phyloP scores from a whole-genome alignment of 2,329 filamentous ascomycete species.

The Alternaria metachromatica region DNA sequence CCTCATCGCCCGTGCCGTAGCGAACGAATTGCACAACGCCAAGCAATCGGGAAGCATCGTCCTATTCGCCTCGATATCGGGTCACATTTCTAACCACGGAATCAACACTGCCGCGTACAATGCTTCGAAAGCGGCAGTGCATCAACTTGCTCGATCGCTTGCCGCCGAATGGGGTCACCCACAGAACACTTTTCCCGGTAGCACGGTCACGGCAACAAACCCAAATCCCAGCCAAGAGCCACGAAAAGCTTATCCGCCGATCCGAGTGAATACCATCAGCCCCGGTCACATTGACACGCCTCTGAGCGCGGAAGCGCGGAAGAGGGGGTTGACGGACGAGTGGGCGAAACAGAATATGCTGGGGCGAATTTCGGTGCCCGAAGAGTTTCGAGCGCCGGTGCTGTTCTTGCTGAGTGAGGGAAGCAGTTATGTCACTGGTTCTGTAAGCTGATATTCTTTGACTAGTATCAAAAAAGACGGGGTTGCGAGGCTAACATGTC shows the following conservation, averaged over 20 bases:
- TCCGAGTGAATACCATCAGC: slow-evolving; percentile 60
- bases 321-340: slow-evolving; percentile 37
- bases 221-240: slow-evolving; percentile 18
- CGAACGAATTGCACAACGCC: slow-evolving; percentile 39
- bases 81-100: slow-evolving; percentile 44
- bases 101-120: slow-evolving; percentile 59
- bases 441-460: slow-evolving; percentile 20
- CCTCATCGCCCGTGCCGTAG: slow-evolving; percentile 42
- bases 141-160: slow-evolving; percentile 59
- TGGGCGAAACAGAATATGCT: slow-evolving; percentile 47
- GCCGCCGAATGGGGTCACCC: slow-evolving; percentile 57
- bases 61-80: slow-evolving; percentile 49
- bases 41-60: slow-evolving; percentile 46
- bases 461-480: no score
- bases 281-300: slow-evolving; percentile 62
- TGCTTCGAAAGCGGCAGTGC: slow-evolving; percentile 61
- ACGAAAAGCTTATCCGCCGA: slow-evolving; percentile 44
- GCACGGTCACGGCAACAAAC: slow-evolving; percentile 27
- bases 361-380: slow-evolving; percentile 40
- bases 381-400: slow-evolving; percentile 32
- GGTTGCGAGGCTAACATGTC: background rate
- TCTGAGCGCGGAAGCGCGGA: slow-evolving; percentile 38
- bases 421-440: slow-evolving; percentile 70
- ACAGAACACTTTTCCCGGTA: slow-evolving; percentile 51
- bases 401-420: slow-evolving; percentile 41